A percentile compares a stretch with the other conserved stretches of the same genome.
phyloP scores from a whole-genome alignment of 2,329 filamentous ascomycete species.

The Chalara sp. region DNA sequence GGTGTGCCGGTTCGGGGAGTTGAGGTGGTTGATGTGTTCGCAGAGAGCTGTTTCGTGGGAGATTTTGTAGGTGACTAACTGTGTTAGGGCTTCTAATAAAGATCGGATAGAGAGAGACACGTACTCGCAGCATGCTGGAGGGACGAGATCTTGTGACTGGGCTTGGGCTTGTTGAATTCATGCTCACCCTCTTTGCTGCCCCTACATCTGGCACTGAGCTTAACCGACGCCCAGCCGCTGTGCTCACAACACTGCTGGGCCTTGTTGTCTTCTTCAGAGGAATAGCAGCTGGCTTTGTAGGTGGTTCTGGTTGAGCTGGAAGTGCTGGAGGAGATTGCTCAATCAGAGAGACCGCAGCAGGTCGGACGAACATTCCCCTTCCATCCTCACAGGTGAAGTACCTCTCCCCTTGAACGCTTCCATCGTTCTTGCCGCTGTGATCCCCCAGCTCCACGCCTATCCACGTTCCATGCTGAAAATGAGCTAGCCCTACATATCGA shows the following conservation, averaged over 20 bases:
- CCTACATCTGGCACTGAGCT: conserved; percentile 44
- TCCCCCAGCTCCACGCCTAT: conserved; percentile 83
- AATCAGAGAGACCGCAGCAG: conserved; percentile 57
- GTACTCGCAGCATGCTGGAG: conserved; percentile 50
- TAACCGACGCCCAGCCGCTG: conserved; percentile 30
- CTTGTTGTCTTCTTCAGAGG: conserved; percentile 26
- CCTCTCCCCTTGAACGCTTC: conserved; percentile 75
- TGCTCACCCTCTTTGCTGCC: conserved; percentile 56
- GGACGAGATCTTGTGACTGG: conserved; percentile 54
- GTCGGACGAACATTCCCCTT: conserved; percentile 77
- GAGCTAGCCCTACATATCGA: conserved; percentile 73
- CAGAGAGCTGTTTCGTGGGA: conserved; percentile 65
- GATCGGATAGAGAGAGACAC: conserved; percentile 17
- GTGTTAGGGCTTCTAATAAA: conserved; percentile 17
- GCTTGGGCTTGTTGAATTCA: conserved; percentile 67
- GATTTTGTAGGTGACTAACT: conserved; percentile 69
- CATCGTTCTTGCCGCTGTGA: conserved; percentile 85
- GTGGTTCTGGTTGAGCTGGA: conserved; percentile 23
- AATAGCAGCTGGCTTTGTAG: conserved; percentile 10
- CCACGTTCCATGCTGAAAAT: conserved; percentile 80
- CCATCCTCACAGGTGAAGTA: conserved; percentile 83
- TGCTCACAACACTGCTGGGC: conserved; percentile 39
- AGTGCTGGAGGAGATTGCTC: conserved; percentile 36
- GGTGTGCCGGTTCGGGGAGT: conserved; percentile 61
- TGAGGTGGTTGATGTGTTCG: conserved; percentile 46